Evolutionary conservation across 441 rosid species (phyloP), one percentile per base, ranked within the genome.

Genomic region (Eruca vesicaria): DNA sequence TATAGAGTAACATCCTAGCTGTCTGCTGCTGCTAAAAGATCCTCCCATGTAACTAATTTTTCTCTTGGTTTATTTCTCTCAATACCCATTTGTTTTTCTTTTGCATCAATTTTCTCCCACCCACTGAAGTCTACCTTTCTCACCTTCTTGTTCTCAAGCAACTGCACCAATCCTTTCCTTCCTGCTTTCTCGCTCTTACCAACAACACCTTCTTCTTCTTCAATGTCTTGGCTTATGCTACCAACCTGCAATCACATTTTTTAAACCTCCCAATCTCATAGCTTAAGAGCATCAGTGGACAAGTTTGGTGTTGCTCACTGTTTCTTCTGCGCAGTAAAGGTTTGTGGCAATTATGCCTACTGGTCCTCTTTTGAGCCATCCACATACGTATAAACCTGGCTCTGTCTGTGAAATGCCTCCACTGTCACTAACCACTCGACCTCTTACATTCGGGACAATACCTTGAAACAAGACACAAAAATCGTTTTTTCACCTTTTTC

Each of bases 281-380:
- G 55, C 33, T 36, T 7, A 16, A 33, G 12, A 20, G 61, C 11
- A 19, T 35, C 21, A 65, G 41, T 61, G 43, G 32, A 59, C 20
- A 50, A 26, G 73, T 59, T 48, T 59, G 7, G 63, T 63, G 11
- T 45, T 31, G 67, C 91, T 85, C 82, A 90, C 97, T 18, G 94
- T 91, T 90, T 91, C 94, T 75, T 93, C 96, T 0, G 98, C 92
- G 72, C 99, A 93, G 72, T 87, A 85, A 19, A 86, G 98, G 84
- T 93, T 91, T 68, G 97, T 93, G 57, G 83, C 97, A 57, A 93
- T 87, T 59, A 96, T 93, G 73, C 98, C 97, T 1, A 89, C 90
- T 53, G 98, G 96, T 78, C 97, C 98, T 82, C 98, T 86, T 85
- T 91, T 96, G 69, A 96, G 84, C 97, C 99, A 96, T 63, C 97